phyloP scores from a whole-genome alignment of 805 yeast species.

The Suhomyces tanzawaensis region DNA sequence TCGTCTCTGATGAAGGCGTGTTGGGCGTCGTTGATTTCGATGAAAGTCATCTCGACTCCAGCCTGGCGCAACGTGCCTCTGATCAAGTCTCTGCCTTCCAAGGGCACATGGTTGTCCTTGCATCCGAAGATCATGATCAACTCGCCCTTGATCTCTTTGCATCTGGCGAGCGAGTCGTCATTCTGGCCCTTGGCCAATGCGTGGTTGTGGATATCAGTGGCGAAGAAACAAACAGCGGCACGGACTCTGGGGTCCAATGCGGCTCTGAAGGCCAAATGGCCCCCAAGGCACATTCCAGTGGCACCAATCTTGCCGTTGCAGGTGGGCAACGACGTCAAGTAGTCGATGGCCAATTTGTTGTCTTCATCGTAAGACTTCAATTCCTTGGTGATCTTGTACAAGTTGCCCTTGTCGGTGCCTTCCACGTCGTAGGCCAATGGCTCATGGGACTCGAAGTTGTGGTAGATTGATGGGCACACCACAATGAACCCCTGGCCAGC shows the following conservation, averaged over 20 bases:
- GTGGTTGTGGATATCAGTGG: constrained; percentile 73
- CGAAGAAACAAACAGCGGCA: constrained; percentile 74
- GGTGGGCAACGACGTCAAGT: constrained; percentile 53
- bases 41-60: constrained; percentile 63
- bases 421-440: constrained; percentile 66
- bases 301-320: constrained; percentile 76
- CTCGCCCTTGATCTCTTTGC: constrained; percentile 57
- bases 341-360: constrained; percentile 59
- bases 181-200: constrained; percentile 61
- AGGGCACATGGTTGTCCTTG: constrained; percentile 76
- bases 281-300: constrained; percentile 87
- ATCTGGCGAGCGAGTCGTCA: constrained; percentile 63
- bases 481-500: constrained; percentile 79
- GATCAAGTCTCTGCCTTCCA: constrained; percentile 71
- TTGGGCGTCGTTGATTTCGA: constrained; percentile 76
- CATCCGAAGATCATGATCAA: constrained; percentile 72
- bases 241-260: constrained; percentile 61
- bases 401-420: constrained; percentile 76
- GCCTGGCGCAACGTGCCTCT: constrained; percentile 57
- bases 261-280: constrained; percentile 73
- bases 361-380: constrained; percentile 76
- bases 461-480: constrained; percentile 78
- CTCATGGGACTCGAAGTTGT: constrained; percentile 63
- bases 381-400: constrained; percentile 63
- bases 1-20: constrained; percentile 84